phyloP scores from a whole-genome alignment of 1,284 basidiomycete genomes.

The Naganishia liquefaciens region DNA sequence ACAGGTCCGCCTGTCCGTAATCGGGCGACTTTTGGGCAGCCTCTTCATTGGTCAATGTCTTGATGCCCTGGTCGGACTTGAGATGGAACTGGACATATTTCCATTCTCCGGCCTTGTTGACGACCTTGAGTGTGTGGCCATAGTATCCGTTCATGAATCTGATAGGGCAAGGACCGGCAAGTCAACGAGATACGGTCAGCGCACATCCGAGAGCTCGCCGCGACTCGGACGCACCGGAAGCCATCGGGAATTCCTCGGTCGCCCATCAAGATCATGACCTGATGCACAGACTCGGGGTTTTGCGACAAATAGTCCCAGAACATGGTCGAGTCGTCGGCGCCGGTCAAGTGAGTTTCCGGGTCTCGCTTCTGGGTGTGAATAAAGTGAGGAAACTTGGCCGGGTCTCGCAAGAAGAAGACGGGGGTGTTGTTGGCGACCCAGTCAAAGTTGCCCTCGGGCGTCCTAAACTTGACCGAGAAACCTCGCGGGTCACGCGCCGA shows the following conservation, averaged over 20 bases:
- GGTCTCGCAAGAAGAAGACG: conserved; percentile 82
- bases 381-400: conserved; percentile 70
- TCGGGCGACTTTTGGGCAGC: conserved; percentile 65
- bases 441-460: conserved; percentile 85
- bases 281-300: conserved; percentile 89
- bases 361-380: conserved; percentile 94
- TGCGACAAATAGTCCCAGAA: conserved; percentile 84
- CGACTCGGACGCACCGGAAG: not conserved
- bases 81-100: conserved; percentile 81
- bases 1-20: conserved; percentile 73
- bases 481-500: conserved; percentile 72
- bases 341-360: conserved; percentile 83
- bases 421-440: conserved; percentile 92
- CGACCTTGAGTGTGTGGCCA: conserved; percentile 88
- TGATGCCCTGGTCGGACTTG: conserved; percentile 72
- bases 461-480: conserved; percentile 86
- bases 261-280: conserved; percentile 67
- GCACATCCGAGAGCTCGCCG: too few species aligned
- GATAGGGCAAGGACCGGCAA: conserved; percentile 57
- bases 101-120: conserved; percentile 77
- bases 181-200: conserved; percentile 8
- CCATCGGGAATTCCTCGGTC: conserved; percentile 84
- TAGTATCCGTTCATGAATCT: conserved; percentile 85
- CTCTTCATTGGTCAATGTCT: conserved; percentile 57
- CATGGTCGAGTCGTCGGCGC: conserved; percentile 55